These are phyloP conservation scores for Fonsecaea erecta DNA, from an alignment of 2,329 filamentous ascomycete species.

Conservation along the genomic window DNA sequence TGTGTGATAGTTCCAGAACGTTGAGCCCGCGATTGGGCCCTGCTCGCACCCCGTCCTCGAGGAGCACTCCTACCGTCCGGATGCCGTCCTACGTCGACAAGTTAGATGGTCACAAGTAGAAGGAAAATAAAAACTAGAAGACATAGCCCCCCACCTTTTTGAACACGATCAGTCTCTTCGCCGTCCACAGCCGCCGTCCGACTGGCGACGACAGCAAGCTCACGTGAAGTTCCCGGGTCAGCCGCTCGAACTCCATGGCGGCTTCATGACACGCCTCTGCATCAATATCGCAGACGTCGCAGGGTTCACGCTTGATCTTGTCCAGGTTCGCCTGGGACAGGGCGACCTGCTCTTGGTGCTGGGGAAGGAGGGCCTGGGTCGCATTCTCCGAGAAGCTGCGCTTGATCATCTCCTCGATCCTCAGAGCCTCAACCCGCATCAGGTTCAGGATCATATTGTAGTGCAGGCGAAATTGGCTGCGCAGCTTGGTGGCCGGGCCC, in stretches of 20 bases:
- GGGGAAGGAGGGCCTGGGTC: constrained; percentile 88
- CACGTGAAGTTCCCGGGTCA: constrained; percentile 81
- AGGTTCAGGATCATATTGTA: constrained; percentile 99
- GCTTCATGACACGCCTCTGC: constrained; percentile 82
- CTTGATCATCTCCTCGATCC: constrained; percentile 99
- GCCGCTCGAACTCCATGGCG: constrained; percentile 75
- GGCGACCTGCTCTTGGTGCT: constrained; percentile 94
- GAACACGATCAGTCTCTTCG: constrained; percentile 80
- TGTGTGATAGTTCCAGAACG: constrained; percentile 75
- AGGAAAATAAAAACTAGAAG: too few species aligned
- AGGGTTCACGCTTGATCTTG: constrained; percentile 85
- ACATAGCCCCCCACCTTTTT: constrained; percentile 66
- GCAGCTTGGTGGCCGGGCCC: constrained; percentile 90
- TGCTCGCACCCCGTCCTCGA: constrained; percentile 70
- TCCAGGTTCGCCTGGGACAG: constrained; percentile 88
- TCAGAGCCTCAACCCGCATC: constrained; percentile 89
- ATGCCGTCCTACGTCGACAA: constrained; percentile 67
- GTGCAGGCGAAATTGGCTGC: constrained; percentile 93
- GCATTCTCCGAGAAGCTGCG: constrained; percentile 98
- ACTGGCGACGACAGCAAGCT: constrained; percentile 78
- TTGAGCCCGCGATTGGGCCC: constrained; percentile 72
- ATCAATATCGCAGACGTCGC: constrained; percentile 77
- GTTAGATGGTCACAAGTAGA: constrained; percentile 9
- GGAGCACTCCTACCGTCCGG: constrained; percentile 78
- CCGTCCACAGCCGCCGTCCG: constrained; percentile 76